Base-by-base conservation (phyloP, 140 eudicot species). In the Cichorium intybus region DNA sequence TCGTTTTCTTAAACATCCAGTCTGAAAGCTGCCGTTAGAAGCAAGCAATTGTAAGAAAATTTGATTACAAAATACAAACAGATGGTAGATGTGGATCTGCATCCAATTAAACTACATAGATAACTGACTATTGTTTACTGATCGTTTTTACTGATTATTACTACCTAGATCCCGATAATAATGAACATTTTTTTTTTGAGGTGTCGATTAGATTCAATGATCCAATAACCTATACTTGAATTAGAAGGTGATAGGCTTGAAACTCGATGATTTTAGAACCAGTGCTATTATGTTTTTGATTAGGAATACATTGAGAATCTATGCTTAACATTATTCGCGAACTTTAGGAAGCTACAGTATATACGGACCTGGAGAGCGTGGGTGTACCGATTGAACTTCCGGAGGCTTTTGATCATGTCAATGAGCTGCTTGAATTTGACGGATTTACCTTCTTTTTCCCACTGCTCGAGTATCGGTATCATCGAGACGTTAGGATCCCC, bases 291-390 rank as follows among this genome's bases (percentile, higher is more conserved):
- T 15, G 14, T 18, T 14, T 43, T 43, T 43, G 5, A 43, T 21
- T 21, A 24, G 66, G 24, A 22, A 31, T 29, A 18, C 1, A 9
- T 3, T 10, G 27, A 17, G 45, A 16, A 27, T 62, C 24, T 11
- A 39, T 24, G 20, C 5, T 43, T 41, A 43, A 43, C 24, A 41
- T 62, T 43, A 41, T 62, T 43, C 35, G 41, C 11, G 55, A 62
- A n/a, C 0, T 45, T 62, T 4, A 6, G n/a, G 12, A 31, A 59
- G n/a, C 7, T 33, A 64, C 14, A 27, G 27, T 24, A 56, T 48
- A 64, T 3, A 56, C 47, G 16, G 35, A 87, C 95, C 95, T 81
- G 84, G 24, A 84, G 88, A 35, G 91, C 91, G 41, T 87, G 91
- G 34, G 77, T 76, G 73, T 56, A 66, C 11, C 91, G 84, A 52